phyloP scores from a whole-genome alignment of 495 filamentous ascomycete genomes.

The Lasiosphaeriaceae sp. region DNA sequence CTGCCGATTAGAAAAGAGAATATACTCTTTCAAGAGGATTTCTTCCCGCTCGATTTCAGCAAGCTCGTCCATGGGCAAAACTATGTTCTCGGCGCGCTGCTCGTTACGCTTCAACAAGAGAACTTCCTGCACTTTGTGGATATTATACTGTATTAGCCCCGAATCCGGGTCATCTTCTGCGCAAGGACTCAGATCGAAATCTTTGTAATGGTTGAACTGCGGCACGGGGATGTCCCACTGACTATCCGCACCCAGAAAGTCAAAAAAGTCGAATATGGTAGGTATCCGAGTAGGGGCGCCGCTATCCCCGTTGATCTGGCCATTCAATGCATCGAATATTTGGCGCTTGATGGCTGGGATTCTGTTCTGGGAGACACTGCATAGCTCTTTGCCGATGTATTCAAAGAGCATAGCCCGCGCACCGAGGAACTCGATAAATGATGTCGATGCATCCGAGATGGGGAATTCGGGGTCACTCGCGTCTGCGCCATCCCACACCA shows the following conservation, averaged over 20 bases:
- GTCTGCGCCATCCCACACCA: conserved; percentile 64
- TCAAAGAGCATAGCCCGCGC: conserved; percentile 71
- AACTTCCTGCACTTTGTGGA: conserved; percentile 63
- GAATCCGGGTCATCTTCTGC: conserved; percentile 47
- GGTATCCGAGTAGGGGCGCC: conserved; percentile 60
- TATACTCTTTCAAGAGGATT: conserved; percentile 48
- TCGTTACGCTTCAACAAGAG: conserved; percentile 54
- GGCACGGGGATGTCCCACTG: conserved; percentile 45
- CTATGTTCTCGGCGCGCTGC: conserved; percentile 40
- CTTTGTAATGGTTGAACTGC: conserved; percentile 50
- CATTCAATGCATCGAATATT: conserved; percentile 76
- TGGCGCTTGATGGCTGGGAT: conserved; percentile 70
- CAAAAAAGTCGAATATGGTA: conserved; percentile 87
- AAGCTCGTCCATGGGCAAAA: conserved; percentile 54
- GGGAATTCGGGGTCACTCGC: conserved; percentile 56
- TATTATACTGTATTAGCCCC: conserved; percentile 50
- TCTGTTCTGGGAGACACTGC: conserved; percentile 63
- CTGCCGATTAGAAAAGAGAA: conserved; percentile 61
- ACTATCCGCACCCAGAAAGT: conserved; percentile 76
- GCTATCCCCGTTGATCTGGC: conserved; percentile 61
- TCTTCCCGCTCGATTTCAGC: conserved; percentile 57
- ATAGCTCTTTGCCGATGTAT: conserved; percentile 80
- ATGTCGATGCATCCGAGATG: conserved; percentile 54
- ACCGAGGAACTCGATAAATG: conserved; percentile 69
- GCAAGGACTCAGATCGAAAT: conserved; percentile 60